Evolutionary conservation across 2,329 filamentous ascomycete genomes (phyloP), one percentile per base, ranked within the genome.

Genomic region (Hymenoscyphus albidus): DNA sequence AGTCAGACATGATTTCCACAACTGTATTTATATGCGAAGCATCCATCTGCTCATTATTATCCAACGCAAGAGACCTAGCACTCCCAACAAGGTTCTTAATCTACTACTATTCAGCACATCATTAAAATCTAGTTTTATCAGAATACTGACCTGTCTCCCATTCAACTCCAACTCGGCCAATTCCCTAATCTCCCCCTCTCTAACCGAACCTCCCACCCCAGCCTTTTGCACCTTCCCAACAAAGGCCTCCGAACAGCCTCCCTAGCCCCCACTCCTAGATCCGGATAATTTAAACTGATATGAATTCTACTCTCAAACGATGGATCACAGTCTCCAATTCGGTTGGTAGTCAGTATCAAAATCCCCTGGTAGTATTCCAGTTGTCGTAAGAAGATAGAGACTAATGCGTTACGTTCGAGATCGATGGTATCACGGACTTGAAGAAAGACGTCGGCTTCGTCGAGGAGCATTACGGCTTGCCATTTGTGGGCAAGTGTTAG

Each of bases 361-460:
- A 63, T 59, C 5, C 62, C 62, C 14, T 39, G 18, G n/a, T 62
- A 68, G 40, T 64, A 66, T 58, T 68, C 62, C 4, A 68, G 57
- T 61, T 70, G 69, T 4, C 71, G 63, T 56, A 70, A 61, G 48
- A 82, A 81, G 65, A 81, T 79, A 62, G 77, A 78, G 14, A 80
- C 79, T 5, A 83, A 74, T 51, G 78, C 79, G 71, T 84, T 83
- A 35, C 80, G 76, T 16, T 27, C 31, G 1, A 60, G 58, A 44
- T 44, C 22, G 10, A 61, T 38, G 31, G 27, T 61, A 40, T 18
- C 31, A 32, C 62, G 61, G 5, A 31, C 35, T 38, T 74, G 40
- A 84, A 81, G 27, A 58, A 61, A 65, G 14, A 56, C 58, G 22
- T 65, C 61, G 32, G 62, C 62, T 57, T 66, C 62, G 57, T 66